Conservation (phyloP, 2,329 filamentous ascomycete genomes). For the Sordariomycetes sp. region DNA sequence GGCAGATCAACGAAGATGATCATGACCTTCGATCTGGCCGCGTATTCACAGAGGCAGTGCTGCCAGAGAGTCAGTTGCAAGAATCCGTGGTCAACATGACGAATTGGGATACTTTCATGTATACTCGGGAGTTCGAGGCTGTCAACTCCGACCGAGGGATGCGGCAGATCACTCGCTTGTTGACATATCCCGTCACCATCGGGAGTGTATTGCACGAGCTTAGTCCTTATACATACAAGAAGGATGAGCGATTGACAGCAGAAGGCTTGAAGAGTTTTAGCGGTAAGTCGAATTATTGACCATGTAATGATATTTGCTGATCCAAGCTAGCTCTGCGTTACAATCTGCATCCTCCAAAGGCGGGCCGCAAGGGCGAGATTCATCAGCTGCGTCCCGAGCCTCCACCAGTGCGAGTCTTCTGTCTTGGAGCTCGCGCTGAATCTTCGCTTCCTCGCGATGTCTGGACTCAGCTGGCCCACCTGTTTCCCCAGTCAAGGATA, state of each 20-base stretch:
- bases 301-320: neutral
- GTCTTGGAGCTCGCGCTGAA: constrained; percentile 92
- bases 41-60: constrained; percentile 89
- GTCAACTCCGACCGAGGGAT: constrained; percentile 85
- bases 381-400: constrained; percentile 75
- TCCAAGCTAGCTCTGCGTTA: constrained; percentile 67
- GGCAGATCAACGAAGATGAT: constrained; percentile 95
- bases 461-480: constrained; percentile 88
- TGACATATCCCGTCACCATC: constrained; percentile 91
- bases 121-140: constrained; percentile 83
- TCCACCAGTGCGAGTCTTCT: constrained; percentile 83
- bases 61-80: constrained; percentile 81
- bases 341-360: constrained; percentile 78
- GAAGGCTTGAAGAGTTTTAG: constrained; percentile 93
- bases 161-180: constrained; percentile 82
- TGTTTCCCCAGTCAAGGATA: constrained; percentile 87
- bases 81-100: constrained; percentile 94
- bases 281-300: constrained; percentile 47
- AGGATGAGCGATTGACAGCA: constrained; percentile 65
- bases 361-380: constrained; percentile 64
- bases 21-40: constrained; percentile 87
- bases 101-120: constrained; percentile 96
- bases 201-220: constrained; percentile 89
- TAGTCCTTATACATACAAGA: constrained; percentile 79
- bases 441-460: constrained; percentile 89